Evolutionary conservation across 23 red algal genomes (phyloP).

Genomic region (Chondrus crispus): DNA sequence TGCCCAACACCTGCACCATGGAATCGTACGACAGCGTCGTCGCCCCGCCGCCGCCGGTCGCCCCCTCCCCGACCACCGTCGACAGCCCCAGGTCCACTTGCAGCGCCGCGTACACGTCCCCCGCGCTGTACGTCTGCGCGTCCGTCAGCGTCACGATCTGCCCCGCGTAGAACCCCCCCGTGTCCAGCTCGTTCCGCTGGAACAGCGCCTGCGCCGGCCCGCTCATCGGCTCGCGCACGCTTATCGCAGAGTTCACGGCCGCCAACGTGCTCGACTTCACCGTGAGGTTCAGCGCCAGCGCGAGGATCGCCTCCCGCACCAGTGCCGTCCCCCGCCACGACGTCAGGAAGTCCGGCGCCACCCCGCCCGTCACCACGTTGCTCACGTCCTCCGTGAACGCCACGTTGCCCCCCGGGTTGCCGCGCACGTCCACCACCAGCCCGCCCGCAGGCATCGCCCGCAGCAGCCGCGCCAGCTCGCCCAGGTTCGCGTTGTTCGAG

Average conservation of each 20-base stretch:
- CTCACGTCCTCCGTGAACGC: neutral
- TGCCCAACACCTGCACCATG: neutral
- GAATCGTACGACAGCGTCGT: neutral
- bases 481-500: neutral
- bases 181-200: neutral
- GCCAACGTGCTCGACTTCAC: neutral
- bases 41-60: neutral
- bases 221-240: neutral
- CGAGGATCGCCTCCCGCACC: neutral
- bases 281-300: neutral
- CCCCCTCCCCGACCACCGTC: neutral
- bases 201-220: neutral
- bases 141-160: neutral
- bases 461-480: neutral
- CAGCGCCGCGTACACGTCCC: constrained; percentile 6
- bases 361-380: neutral
- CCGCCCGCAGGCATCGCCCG: neutral
- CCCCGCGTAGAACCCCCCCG: neutral
- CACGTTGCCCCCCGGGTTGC: neutral
- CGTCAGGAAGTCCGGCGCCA: neutral
- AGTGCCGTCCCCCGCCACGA: neutral
- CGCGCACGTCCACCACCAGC: constrained; percentile 3
- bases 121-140: neutral
- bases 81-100: neutral
- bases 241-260: neutral